Percentiles rank a stretch among this genome's conserved stretches.
Conservation (phyloP, 768 basidiomycete genomes). For the Cyclocybe aegerita region DNA sequence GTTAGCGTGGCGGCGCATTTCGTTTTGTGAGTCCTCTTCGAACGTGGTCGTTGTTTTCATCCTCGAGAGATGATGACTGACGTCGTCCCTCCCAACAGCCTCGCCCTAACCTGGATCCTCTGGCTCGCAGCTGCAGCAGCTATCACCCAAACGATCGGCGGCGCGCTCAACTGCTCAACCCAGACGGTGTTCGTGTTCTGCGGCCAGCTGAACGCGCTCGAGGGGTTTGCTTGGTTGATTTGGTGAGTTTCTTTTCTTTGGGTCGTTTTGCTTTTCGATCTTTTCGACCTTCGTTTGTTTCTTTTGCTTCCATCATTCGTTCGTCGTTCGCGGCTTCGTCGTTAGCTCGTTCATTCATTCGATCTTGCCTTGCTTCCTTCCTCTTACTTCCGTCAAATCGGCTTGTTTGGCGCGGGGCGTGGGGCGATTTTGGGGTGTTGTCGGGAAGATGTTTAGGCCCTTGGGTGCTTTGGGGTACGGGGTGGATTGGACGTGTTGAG, state of each 20-base stretch:
- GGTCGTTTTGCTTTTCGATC: neutral
- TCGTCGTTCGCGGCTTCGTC: too few species aligned
- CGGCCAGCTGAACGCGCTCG: constrained; percentile 72
- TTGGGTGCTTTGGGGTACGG: too few species aligned
- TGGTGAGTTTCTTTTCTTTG: constrained; percentile 47
- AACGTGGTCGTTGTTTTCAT: too few species aligned
- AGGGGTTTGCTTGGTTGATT: constrained; percentile 74
- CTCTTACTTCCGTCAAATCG: too few species aligned
- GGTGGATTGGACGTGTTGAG: too few species aligned
- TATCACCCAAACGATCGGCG: constrained; percentile 64
- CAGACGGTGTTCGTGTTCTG: constrained; percentile 59
- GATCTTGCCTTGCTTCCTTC: too few species aligned
- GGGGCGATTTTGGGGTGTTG: too few species aligned
- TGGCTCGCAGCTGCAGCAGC: constrained; percentile 77
- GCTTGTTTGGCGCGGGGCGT: too few species aligned
- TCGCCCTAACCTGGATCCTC: constrained; percentile 71
- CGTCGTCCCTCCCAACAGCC: constrained; percentile 31
- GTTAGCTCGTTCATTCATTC: too few species aligned
- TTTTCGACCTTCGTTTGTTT: neutral
- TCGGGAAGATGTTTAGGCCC: too few species aligned
- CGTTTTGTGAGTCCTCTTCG: constrained; percentile 54
- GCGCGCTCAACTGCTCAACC: constrained; percentile 65
- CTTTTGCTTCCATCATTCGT: too few species aligned
- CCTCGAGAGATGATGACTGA: too few species aligned
- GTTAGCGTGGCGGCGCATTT: constrained; percentile 66